These are phyloP conservation scores for Penicillium sp. DNA, from an alignment of 2,329 filamentous ascomycete species.

Conservation along the genomic window DNA sequence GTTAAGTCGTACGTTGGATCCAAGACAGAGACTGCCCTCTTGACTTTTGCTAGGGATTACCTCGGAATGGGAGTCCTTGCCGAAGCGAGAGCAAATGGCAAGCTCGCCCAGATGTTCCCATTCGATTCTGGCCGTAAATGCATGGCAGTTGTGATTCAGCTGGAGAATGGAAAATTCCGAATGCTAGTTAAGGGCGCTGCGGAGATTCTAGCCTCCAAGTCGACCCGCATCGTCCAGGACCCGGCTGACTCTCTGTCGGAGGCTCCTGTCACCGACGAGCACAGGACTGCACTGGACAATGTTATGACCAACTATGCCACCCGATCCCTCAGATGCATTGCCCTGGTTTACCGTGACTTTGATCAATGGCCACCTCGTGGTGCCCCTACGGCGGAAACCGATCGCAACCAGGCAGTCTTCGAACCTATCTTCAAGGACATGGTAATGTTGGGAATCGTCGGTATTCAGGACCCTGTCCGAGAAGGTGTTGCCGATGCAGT, in stretches of 20 bases:
- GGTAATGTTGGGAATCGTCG: constrained; percentile 68
- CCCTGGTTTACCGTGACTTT: constrained; percentile 79
- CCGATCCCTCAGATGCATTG: constrained; percentile 79
- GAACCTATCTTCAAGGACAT: constrained; percentile 67
- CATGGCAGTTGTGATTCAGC: constrained; percentile 63
- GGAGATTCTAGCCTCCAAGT: constrained; percentile 49
- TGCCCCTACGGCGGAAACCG: constrained; percentile 55
- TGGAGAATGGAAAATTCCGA: constrained; percentile 55
- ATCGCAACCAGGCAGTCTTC: constrained; percentile 62
- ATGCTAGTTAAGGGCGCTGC: constrained; percentile 56
- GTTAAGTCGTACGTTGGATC: constrained; percentile 65
- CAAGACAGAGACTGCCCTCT: constrained; percentile 73
- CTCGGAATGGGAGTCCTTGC: constrained; percentile 62
- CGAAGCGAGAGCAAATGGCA: constrained; percentile 61
- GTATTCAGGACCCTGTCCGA: constrained; percentile 78
- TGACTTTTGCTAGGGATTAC: constrained; percentile 66
- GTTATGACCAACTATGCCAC: constrained; percentile 76
- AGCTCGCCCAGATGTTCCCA: constrained; percentile 53
- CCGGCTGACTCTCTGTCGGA: constrained; percentile 58
- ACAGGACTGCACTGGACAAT: constrained; percentile 58
- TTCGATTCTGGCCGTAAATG: constrained; percentile 68
- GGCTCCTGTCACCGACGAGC: constrained; percentile 54
- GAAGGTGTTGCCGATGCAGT: constrained; percentile 73
- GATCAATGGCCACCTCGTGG: constrained; percentile 75
- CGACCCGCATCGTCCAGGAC: constrained; percentile 55